Evolutionary conservation across 495 filamentous ascomycete genomes (phyloP).

Genomic region (Aspergillus affinis): DNA sequence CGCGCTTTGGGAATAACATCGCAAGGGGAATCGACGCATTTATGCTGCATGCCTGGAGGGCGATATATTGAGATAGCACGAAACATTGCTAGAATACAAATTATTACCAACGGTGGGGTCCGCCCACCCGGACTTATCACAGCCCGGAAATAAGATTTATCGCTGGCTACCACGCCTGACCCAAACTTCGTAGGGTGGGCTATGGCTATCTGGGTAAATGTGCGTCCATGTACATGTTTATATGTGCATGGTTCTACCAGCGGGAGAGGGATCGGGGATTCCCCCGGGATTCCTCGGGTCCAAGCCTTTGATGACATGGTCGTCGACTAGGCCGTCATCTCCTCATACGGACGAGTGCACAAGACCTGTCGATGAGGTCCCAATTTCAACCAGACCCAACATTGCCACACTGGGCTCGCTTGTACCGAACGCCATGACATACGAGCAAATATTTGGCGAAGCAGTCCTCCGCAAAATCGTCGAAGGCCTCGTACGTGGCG

Average conservation of each 20-base stretch:
- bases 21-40: background rate
- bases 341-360: no score
- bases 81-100: background rate
- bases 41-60: background rate
- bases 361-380: conserved; percentile 2
- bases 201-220: no score
- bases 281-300: no score
- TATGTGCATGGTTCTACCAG: no score
- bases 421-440: conserved; percentile 51
- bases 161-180: no score
- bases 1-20: conserved; percentile 26
- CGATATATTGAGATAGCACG: background rate
- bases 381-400: background rate
- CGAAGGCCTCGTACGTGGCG: conserved; percentile 68
- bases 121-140: no score
- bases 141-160: no score
- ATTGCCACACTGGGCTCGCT: conserved; percentile 9
- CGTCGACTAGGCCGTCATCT: no score
- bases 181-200: no score
- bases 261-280: no score
- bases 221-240: no score
- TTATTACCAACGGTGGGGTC: background rate
- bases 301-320: no score
- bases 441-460: conserved; percentile 56
- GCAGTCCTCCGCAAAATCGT: conserved; percentile 59